A percentile compares a stretch with the other conserved stretches of the same genome.
phyloP scores from a whole-genome alignment of 73 alveolate species.

The Paraurostyla sp. region DNA sequence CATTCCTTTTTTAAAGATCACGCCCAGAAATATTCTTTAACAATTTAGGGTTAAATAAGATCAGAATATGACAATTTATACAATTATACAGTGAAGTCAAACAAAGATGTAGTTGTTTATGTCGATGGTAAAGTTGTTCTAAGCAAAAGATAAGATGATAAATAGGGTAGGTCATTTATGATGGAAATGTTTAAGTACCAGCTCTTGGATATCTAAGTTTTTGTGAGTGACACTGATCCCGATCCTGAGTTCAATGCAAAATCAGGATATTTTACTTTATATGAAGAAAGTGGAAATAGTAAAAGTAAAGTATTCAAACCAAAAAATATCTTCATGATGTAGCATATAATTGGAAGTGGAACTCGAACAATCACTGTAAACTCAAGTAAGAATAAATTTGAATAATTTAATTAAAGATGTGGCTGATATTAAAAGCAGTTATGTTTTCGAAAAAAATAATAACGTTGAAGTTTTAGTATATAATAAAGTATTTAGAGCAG shows the following conservation, averaged over 20 bases:
- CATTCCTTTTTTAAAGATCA: conserved; percentile 1
- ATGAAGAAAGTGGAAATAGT: conserved; percentile 44
- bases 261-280: not conserved
- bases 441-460: conserved; percentile 9
- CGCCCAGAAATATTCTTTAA: not conserved
- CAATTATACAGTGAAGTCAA: conserved; percentile 13
- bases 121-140: conserved; percentile 2
- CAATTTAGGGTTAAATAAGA: conserved; percentile 49
- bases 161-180: not conserved
- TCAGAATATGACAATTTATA: conserved; percentile 6
- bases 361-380: not conserved
- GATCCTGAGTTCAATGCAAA: conserved; percentile 32
- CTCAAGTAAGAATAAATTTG: not conserved
- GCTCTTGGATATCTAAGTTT: conserved; percentile 25
- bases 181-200: not conserved
- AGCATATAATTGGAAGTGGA: conserved; percentile 10
- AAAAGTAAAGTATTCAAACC: conserved; percentile 17
- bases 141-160: not conserved
- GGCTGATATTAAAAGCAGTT: not conserved
- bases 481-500: conserved; percentile 25
- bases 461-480: not conserved
- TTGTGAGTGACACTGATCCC: not conserved
- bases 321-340: conserved; percentile 29
- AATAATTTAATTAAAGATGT: not conserved
- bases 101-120: conserved; percentile 6